Base-by-base conservation (phyloP, 2,329 filamentous ascomycete species). In the Chrysosporium queenslandicum region DNA sequence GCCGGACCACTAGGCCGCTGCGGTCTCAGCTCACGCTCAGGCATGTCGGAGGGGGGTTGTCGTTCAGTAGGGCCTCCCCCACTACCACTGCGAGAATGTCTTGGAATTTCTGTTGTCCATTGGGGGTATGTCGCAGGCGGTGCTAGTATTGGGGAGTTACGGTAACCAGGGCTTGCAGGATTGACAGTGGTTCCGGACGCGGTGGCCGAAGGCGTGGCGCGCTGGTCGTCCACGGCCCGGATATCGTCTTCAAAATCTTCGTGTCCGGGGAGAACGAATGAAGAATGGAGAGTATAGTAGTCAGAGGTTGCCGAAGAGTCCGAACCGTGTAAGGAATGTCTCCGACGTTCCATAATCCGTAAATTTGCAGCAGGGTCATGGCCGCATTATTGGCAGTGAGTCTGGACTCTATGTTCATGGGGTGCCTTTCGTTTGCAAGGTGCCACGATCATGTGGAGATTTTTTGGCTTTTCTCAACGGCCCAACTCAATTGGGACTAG, bases 1-100 rank as follows among this genome's bases (percentile, higher is more conserved):
- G 79, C 77, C 16, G 86, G 85, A 21, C 75, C 82, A 4, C 79
- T 77, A 14, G 86, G 85, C 58, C 86, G 79, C 61, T 85, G 81
- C 23, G 78, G 75, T 61, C 83, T 73, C 50, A 63, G 52, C 14
- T 72, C 71, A 45, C 58, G 62, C 6, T 66, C 61, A 43, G 59
- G 55, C 41, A 59, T 63, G 51, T 68, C 67, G 16, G 62, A 50
- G 25, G 61, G 58, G 25, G 56, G 55, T 25, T 65, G 64, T 16
- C 69, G 77, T 67, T 42, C 50, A 60, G 67, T 70, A 4, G 60
- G 53, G 36, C 66, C 64, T 46, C 69, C 69, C 20, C 68, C 58
- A 58, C 72, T 75, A 55, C 68, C 60, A 46, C 69, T 68, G 52
- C 74, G 71, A 30, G 70, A 66, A 39, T 73, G 68, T 34, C 67